These are phyloP conservation scores for Pyronema domesticum DNA, from an alignment of 495 filamentous ascomycete species.

Conservation along the genomic window DNA sequence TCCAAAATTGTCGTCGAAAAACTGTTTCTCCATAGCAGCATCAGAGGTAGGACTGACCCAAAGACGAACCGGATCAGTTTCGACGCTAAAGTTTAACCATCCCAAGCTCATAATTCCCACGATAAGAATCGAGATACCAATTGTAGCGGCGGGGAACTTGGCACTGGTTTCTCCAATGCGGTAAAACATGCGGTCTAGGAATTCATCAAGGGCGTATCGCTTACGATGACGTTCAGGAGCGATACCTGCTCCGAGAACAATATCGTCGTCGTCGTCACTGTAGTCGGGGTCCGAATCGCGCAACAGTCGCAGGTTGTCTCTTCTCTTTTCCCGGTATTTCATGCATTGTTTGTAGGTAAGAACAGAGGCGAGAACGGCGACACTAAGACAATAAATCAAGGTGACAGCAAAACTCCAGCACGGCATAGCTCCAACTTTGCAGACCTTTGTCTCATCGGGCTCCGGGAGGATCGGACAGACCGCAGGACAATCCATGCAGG, in stretches of 20 bases:
- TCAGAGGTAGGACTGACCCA: slow-evolving; percentile 90
- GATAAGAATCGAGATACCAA: slow-evolving; percentile 46
- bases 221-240: slow-evolving; percentile 32
- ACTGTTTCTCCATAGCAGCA: slow-evolving; percentile 80
- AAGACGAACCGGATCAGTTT: slow-evolving; percentile 72
- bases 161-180: slow-evolving; percentile 69
- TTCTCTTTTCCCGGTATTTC: slow-evolving; percentile 51
- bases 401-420: slow-evolving; percentile 87
- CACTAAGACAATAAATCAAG: slow-evolving; percentile 60
- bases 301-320: slow-evolving; percentile 65
- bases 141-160: slow-evolving; percentile 68
- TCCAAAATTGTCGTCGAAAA: slow-evolving; percentile 89
- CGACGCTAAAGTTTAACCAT: slow-evolving; percentile 70
- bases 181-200: slow-evolving; percentile 61
- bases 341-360: slow-evolving; percentile 57
- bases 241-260: slow-evolving; percentile 55
- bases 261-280: slow-evolving; percentile 79
- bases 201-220: slow-evolving; percentile 59
- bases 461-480: slow-evolving; percentile 67
- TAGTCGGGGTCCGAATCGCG: slow-evolving; percentile 47
- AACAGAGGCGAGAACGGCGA: slow-evolving; percentile 44
- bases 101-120: slow-evolving; percentile 64
- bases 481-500: slow-evolving; percentile 78
- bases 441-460: slow-evolving; percentile 45
- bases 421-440: slow-evolving; percentile 68